These are phyloP conservation scores for Phaeotremella skinneri DNA, from an alignment of 768 basidiomycete species.

Conservation along the genomic window DNA sequence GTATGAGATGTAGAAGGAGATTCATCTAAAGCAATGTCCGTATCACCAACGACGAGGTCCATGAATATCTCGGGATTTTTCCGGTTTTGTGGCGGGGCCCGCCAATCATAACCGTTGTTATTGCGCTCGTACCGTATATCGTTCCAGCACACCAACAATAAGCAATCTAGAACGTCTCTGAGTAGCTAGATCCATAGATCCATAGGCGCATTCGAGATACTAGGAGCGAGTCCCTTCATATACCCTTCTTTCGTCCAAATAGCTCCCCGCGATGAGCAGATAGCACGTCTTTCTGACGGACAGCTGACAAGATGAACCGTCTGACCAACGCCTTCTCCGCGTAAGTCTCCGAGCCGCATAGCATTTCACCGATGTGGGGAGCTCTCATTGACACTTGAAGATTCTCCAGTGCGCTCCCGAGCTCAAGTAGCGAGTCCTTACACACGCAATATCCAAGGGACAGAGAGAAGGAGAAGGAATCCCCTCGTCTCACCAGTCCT, in stretches of 20 bases:
- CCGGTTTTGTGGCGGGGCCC: too few relatives aligned
- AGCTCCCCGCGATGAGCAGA: not conserved
- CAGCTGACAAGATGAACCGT: slow-evolving; percentile 23
- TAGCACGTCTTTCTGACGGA: not conserved
- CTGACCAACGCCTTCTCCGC: slow-evolving; percentile 32
- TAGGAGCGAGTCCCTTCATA: too few relatives aligned
- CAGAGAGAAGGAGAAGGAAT: slow-evolving; percentile 2
- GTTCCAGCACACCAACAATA: too few relatives aligned
- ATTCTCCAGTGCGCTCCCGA: slow-evolving; percentile 14
- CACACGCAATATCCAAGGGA: slow-evolving; percentile 10
- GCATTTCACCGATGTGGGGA: not conserved
- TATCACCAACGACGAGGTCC: too few relatives aligned
- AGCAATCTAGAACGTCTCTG: too few relatives aligned
- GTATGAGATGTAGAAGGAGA: too few relatives aligned
- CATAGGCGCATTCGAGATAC: too few relatives aligned
- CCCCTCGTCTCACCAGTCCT: slow-evolving; percentile 12
- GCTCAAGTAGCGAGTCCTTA: slow-evolving; percentile 21
- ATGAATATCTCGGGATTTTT: too few relatives aligned
- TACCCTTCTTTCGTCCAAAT: too few relatives aligned
- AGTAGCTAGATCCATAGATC: too few relatives aligned
- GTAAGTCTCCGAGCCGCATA: slow-evolving; percentile 9
- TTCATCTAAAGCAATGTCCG: slow-evolving; percentile 8
- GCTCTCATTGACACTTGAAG: not conserved
- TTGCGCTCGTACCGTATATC: too few relatives aligned
- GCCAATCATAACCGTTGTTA: too few relatives aligned